Evolutionary conservation across 2,329 filamentous ascomycete species (phyloP).

Genomic region (Colletotrichum musicola): DNA sequence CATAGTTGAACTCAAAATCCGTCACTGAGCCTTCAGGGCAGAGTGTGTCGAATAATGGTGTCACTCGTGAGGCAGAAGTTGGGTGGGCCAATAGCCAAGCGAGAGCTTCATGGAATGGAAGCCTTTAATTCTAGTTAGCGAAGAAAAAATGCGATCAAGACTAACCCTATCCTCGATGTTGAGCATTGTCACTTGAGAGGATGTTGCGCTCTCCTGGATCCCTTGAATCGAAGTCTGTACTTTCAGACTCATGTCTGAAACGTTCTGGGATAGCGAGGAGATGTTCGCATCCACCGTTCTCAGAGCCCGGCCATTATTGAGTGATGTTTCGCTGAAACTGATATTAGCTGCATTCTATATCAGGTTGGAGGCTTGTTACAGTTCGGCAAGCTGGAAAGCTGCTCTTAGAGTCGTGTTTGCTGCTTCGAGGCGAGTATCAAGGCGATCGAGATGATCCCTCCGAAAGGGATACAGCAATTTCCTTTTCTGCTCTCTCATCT

Average conservation of each 20-base stretch:
- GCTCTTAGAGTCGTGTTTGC: neutral
- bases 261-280: neutral
- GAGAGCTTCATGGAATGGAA: too few species aligned
- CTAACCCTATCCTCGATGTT: neutral
- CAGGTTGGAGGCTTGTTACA: neutral
- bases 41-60: too few species aligned
- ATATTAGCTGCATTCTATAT: neutral
- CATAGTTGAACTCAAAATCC: too few species aligned
- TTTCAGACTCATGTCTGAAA: neutral
- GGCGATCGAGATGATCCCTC: neutral
- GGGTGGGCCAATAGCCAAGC: too few species aligned
- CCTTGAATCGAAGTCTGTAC: neutral
- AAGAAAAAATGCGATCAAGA: too few species aligned
- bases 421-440: neutral
- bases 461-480: neutral
- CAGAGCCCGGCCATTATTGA: neutral
- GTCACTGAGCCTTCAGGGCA: too few species aligned
- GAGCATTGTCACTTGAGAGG: neutral
- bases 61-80: too few species aligned
- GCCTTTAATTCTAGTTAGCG: too few species aligned
- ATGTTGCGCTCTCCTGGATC: conserved; percentile 14
- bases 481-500: neutral
- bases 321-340: neutral
- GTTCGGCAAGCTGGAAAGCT: neutral
- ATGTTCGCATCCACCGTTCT: neutral